phyloP scores from a whole-genome alignment of 2,329 filamentous ascomycete species.

The Fusarium liriodendri region DNA sequence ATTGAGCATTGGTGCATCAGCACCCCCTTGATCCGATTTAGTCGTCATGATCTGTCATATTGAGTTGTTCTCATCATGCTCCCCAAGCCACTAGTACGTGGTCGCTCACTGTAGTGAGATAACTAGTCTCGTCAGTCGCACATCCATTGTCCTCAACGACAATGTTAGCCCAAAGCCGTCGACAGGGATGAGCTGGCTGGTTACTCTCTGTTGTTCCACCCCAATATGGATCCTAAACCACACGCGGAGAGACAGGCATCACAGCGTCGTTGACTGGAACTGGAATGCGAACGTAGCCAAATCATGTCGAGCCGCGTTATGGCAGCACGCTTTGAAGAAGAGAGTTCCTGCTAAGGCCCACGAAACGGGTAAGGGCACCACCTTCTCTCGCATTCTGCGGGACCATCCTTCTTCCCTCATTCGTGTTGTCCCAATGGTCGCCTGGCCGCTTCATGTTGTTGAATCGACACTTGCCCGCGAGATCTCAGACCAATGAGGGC shows the following conservation, averaged over 20 bases:
- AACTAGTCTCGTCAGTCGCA: neutral
- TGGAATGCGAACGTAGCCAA: slow-evolving; percentile 18
- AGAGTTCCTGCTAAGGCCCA: slow-evolving; percentile 5
- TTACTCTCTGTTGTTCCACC: neutral
- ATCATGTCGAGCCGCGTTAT: neutral
- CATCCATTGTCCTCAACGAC: neutral
- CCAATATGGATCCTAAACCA: neutral
- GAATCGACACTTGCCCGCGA: neutral
- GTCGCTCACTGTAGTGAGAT: neutral
- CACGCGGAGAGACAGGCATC: neutral
- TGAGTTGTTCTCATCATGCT: neutral
- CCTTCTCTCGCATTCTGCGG: neutral
- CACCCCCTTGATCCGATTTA: neutral
- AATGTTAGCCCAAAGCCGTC: neutral
- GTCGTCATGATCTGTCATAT: slow-evolving; percentile 26
- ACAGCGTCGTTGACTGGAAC: neutral
- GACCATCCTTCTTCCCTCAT: neutral
- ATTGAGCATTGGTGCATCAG: neutral
- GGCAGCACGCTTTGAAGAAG: neutral
- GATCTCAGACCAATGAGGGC: neutral
- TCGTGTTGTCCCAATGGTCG: neutral
- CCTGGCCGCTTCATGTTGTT: neutral
- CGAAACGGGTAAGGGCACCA: neutral
- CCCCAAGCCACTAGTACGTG: neutral
- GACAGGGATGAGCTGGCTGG: neutral